These are phyloP conservation scores for Rhizophagus clarus DNA, from an alignment of 192 early-diverging fungal species.

Conservation along the genomic window DNA sequence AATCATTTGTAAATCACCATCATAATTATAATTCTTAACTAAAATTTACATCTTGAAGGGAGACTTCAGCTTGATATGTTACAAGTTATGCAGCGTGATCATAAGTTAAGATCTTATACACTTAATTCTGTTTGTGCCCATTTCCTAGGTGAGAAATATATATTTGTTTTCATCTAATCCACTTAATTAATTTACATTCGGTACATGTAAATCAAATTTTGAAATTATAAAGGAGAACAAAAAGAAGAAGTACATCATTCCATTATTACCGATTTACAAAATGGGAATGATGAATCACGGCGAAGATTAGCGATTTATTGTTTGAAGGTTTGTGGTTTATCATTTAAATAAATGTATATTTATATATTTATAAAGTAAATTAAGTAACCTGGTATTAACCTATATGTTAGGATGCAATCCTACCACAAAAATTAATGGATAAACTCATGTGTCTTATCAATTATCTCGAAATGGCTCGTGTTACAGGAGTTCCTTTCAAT, in stretches of 20 bases:
- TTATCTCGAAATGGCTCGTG: slow-evolving; percentile 98
- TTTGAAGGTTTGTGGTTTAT: slow-evolving; percentile 63
- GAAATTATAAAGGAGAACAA: slow-evolving; percentile 74
- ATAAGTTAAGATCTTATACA: slow-evolving; percentile 94
- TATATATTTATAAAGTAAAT: neutral
- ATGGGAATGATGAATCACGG: slow-evolving; percentile 92
- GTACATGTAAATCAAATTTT: neutral
- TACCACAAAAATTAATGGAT: slow-evolving; percentile 92
- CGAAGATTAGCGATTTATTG: slow-evolving; percentile 96
- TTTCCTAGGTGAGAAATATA: slow-evolving; percentile 71
- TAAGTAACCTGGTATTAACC: neutral
- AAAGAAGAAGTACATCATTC: slow-evolving; percentile 99
- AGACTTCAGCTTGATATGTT: slow-evolving; percentile 92
- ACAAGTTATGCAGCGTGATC: slow-evolving; percentile 92
- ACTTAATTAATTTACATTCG: neutral
- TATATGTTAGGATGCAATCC: slow-evolving; percentile 76
- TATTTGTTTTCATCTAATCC: neutral
- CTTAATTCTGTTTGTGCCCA: slow-evolving; percentile 96
- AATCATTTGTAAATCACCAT: neutral
- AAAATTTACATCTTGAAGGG: slow-evolving; percentile 66
- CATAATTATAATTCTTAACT: neutral
- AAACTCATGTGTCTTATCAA: slow-evolving; percentile 98
- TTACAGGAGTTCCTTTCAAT: slow-evolving; percentile 95
- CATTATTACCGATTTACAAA: slow-evolving; percentile 96
- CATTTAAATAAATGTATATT: neutral